phyloP scores from a whole-genome alignment of 2,329 filamentous ascomycete species.

The Tympanopsis confertula region DNA sequence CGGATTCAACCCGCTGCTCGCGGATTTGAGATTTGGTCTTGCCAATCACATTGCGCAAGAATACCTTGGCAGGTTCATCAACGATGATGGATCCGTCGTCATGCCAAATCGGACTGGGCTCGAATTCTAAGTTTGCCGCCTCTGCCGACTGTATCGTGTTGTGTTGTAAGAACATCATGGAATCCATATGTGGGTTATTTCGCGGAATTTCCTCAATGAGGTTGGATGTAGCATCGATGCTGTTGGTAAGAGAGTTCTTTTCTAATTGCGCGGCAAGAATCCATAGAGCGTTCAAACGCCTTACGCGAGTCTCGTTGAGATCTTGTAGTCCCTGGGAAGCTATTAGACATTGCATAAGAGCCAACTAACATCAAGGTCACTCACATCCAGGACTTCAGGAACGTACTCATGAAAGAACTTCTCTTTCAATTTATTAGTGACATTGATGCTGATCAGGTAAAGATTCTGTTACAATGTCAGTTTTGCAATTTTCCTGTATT shows the following conservation, averaged over 20 bases:
- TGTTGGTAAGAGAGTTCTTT: conserved; percentile 63
- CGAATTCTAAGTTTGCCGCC: conserved; percentile 73
- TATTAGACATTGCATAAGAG: background rate
- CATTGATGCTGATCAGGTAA: conserved; percentile 92
- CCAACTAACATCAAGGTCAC: background rate
- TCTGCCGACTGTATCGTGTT: conserved; percentile 74
- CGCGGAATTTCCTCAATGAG: conserved; percentile 72
- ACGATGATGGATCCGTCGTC: conserved; percentile 79
- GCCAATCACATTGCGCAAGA: conserved; percentile 77
- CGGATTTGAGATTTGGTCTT: conserved; percentile 80
- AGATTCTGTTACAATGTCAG: conserved; percentile 58
- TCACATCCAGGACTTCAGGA: conserved; percentile 74
- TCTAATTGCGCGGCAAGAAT: conserved; percentile 69
- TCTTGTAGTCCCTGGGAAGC: conserved; percentile 61
- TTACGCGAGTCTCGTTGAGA: conserved; percentile 76
- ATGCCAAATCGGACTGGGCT: conserved; percentile 93
- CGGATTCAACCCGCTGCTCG: conserved; percentile 70
- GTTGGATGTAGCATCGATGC: conserved; percentile 59
- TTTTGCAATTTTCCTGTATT: too few relatives aligned
- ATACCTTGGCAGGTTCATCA: conserved; percentile 80
- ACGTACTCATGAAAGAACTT: conserved; percentile 96
- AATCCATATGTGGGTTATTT: conserved; percentile 81
- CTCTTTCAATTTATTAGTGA: conserved; percentile 95
- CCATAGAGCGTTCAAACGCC: conserved; percentile 80
- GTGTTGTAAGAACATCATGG: conserved; percentile 95